Base-by-base conservation (phyloP, 441 rosid species). In the Oxalis stricta region DNA sequence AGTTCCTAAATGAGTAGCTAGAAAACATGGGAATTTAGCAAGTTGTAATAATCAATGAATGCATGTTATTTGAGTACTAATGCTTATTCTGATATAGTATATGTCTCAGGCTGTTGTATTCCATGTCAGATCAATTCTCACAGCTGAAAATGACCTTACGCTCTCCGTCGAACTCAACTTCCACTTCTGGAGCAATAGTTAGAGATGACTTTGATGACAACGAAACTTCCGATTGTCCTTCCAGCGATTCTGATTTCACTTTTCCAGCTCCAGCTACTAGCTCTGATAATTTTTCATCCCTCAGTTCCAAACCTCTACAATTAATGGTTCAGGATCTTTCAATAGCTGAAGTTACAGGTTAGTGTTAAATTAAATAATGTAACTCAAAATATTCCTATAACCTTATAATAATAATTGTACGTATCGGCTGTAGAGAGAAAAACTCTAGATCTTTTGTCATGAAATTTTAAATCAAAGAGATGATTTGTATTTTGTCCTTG, bases 101-200 rank as follows among this genome's bases (percentile, higher is more conserved):
- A n/a, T 71, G 73, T 67, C 71, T 61, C 99, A 83, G 96, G 86
- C 71, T 91, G 80, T 64, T 83, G 53, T 70, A 78, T 48, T 70
- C 71, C 58, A 77, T 91, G 76, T 75, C 95, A 5, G 85, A 81
- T 59, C 96, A 86, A 68, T 75, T 86, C 66, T 67, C 94, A 12
- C 93, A 83, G 76, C 61, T 86, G 61, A 83, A 81, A 60, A 67
- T 43, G 38, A 60, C 81, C 66, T 63, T 86, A 64, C 52, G 72
- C 33, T 48, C 72, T 54, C 50, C 94, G 26, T 72, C 81, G 15
- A 69, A 56, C 55, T 64, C 75, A 5, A 57, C 59, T 37, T 68
- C 78, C 46, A 50, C 73, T 42, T 71, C 77, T 32, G 53, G 52
- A 36, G 65, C 68, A 39, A 32, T 70, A 51, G 65, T 56, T 26